These are phyloP conservation scores for Hypoxylon sp. DNA, from an alignment of 2,329 filamentous ascomycete species.

Conservation along the genomic window DNA sequence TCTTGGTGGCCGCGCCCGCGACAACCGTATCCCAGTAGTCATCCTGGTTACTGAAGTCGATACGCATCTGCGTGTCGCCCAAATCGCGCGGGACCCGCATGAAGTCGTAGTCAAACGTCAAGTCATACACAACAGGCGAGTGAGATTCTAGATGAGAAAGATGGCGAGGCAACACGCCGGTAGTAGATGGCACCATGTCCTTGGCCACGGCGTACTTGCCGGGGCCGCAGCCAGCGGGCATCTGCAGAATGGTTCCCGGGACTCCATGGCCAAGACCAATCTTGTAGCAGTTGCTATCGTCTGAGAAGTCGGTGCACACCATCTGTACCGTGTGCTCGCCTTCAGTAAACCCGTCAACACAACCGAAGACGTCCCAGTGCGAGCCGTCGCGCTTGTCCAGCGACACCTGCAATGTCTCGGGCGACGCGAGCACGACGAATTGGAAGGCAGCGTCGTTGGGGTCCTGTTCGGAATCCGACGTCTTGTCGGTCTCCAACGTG, in stretches of 20 bases:
- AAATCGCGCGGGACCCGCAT: conserved; percentile 53
- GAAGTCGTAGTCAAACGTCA: conserved; percentile 61
- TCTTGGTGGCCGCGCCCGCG: conserved; percentile 44
- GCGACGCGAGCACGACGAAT: conserved; percentile 54
- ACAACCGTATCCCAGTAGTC: conserved; percentile 58
- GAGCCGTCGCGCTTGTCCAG: conserved; percentile 62
- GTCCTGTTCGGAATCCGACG: conserved; percentile 45
- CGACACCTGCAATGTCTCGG: conserved; percentile 54
- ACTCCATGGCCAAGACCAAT: conserved; percentile 58
- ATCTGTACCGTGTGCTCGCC: conserved; percentile 56
- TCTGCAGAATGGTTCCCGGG: conserved; percentile 58
- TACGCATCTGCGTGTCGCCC: conserved; percentile 55
- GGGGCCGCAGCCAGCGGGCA: conserved; percentile 59
- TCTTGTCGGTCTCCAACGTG: conserved; percentile 52
- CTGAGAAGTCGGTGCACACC: conserved; percentile 56
- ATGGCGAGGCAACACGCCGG: conserved; percentile 46
- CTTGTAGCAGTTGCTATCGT: conserved; percentile 57
- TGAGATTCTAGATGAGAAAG: background rate
- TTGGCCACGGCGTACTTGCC: conserved; percentile 59
- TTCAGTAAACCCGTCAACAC: conserved; percentile 51
- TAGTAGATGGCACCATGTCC: conserved; percentile 50
- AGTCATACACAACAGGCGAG: conserved; percentile 52
- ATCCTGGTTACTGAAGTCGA: conserved; percentile 59
- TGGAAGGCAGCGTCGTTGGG: conserved; percentile 55
- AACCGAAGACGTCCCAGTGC: conserved; percentile 61